Conservation (phyloP, 345 rosid genomes). For the Salix purpurea region DNA sequence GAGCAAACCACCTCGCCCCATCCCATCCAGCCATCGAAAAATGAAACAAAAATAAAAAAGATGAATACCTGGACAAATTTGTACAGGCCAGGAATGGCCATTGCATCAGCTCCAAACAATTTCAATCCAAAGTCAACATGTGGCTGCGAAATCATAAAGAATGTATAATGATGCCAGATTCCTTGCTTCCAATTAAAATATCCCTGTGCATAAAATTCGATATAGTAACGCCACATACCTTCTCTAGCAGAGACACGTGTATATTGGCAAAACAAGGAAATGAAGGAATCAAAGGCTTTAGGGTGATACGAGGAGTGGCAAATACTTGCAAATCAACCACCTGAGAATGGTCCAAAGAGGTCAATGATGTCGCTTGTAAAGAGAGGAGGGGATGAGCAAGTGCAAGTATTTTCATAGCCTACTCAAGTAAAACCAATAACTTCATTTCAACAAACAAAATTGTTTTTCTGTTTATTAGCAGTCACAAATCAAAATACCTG, state of each 20-base stretch:
- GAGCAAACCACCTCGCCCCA: not conserved
- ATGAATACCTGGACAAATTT: slow-evolving; percentile 77
- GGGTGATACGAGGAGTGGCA: slow-evolving; percentile 78
- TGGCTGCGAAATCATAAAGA: slow-evolving; percentile 53
- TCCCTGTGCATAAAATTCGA: not conserved
- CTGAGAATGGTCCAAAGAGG: slow-evolving; percentile 33
- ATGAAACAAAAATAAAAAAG: not conserved
- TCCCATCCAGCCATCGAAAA: not conserved
- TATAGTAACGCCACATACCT: slow-evolving; percentile 40
- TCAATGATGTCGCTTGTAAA: not conserved
- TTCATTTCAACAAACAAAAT: not conserved
- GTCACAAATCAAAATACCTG: slow-evolving; percentile 17
- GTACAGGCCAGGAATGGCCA: slow-evolving; percentile 97
- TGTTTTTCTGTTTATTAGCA: not conserved
- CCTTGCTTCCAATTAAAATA: not conserved
- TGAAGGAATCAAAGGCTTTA: slow-evolving; percentile 86
- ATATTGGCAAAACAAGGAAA: slow-evolving; percentile 94
- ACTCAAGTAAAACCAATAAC: not conserved
- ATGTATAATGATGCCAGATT: not conserved
- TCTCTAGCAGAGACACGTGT: slow-evolving; percentile 83
- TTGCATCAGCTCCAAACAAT: slow-evolving; percentile 87
- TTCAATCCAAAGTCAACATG: slow-evolving; percentile 94
- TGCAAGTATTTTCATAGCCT: not conserved
- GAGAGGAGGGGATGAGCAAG: not conserved
- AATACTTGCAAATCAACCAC: slow-evolving; percentile 91